phyloP scores from a whole-genome alignment of 1,139 yeast species.

The Hyphopichia wangnamkhiaoensis region DNA sequence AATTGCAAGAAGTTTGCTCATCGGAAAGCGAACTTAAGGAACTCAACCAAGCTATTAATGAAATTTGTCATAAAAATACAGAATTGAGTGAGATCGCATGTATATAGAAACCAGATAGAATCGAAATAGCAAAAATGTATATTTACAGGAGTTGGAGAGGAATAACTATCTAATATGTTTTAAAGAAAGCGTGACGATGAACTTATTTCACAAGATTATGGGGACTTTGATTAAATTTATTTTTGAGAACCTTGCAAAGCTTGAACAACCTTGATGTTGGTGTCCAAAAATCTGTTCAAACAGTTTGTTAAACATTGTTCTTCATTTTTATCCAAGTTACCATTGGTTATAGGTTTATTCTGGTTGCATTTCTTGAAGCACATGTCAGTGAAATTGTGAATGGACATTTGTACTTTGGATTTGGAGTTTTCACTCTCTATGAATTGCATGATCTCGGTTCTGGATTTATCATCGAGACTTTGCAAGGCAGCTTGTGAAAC shows the following conservation, averaged over 20 bases:
- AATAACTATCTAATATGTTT: background rate
- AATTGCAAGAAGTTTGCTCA: background rate
- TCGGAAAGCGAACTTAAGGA: background rate
- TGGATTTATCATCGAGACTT: conserved; percentile 66
- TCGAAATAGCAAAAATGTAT: background rate
- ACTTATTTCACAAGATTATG: too few species aligned
- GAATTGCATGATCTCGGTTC: conserved; percentile 73
- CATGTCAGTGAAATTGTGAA: conserved; percentile 83
- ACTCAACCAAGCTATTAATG: background rate
- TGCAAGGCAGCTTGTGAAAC: conserved; percentile 62
- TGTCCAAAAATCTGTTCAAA: conserved; percentile 81
- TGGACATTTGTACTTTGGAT: conserved; percentile 83
- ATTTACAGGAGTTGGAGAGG: conserved; percentile 1
- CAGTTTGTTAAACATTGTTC: conserved; percentile 78
- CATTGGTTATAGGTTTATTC: conserved; percentile 46
- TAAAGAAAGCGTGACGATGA: too few species aligned
- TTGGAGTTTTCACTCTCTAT: conserved; percentile 83
- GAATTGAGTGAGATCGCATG: background rate
- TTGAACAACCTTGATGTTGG: conserved; percentile 82
- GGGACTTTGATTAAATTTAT: conserved; percentile 8
- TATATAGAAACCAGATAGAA: background rate
- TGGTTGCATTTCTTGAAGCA: conserved; percentile 87
- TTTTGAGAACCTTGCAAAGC: conserved; percentile 38
- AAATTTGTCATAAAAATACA: background rate
- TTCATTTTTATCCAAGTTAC: conserved; percentile 57